Percentiles rank a stretch among this genome's conserved stretches.
Conservation (phyloP, 1,284 basidiomycete genomes). For the Tausonia pullulans region DNA sequence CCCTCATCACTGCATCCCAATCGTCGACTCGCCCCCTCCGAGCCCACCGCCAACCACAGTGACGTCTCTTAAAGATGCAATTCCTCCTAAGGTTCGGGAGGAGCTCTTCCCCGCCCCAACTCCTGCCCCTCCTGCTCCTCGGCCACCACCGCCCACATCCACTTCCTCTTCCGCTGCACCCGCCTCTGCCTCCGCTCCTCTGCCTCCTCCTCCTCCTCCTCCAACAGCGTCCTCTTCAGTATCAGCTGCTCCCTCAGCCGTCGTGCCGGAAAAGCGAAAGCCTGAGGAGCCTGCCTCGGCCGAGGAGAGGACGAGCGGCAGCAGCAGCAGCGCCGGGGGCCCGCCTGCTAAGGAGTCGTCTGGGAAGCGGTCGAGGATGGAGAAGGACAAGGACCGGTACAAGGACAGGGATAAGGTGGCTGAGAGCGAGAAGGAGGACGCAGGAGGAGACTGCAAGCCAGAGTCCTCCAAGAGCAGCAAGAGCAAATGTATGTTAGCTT, state of each 20-base stretch:
- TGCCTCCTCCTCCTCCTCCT: too few relatives aligned
- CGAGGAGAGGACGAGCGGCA: neutral
- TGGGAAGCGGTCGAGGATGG: neutral
- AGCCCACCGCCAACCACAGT: neutral
- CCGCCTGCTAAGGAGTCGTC: neutral
- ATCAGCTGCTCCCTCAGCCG: too few relatives aligned
- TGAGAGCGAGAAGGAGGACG: too few relatives aligned
- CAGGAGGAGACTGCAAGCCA: too few relatives aligned
- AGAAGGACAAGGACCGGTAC: conserved; percentile 6
- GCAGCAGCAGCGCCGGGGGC: neutral
- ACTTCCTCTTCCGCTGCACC: too few relatives aligned
- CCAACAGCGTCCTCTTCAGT: too few relatives aligned
- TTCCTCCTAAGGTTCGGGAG: neutral
- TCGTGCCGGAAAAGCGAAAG: too few relatives aligned
- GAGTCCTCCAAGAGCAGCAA: neutral
- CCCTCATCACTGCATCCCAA: conserved; percentile 8
- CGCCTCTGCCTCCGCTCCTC: too few relatives aligned
- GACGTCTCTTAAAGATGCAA: neutral
- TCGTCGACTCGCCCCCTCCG: conserved; percentile 1
- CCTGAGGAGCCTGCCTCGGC: neutral
- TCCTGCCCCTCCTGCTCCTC: neutral
- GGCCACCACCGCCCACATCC: too few relatives aligned
- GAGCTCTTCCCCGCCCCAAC: conserved; percentile 11
- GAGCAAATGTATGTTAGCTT: neutral
- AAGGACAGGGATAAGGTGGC: neutral